Evolutionary conservation across 768 basidiomycete species (phyloP).

Genomic region (Pleurotus citrinopileatus): DNA sequence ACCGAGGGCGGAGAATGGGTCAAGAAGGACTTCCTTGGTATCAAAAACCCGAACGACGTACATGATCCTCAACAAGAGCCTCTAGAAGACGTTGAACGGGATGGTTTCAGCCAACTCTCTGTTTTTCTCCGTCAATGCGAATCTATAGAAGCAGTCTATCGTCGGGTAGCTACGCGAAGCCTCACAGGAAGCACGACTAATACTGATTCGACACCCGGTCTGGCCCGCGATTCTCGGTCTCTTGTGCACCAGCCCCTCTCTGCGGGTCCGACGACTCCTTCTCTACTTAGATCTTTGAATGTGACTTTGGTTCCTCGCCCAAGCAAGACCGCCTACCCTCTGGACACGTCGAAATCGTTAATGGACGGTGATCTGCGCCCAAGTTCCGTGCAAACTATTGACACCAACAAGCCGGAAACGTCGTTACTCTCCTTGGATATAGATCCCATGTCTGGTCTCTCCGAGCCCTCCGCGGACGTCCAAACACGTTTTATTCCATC

Average conservation of each 20-base stretch:
- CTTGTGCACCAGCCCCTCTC: neutral
- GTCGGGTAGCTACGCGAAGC: neutral
- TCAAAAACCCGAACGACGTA: conserved; percentile 14
- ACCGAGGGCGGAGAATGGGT: conserved; percentile 36
- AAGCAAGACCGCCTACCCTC: conserved; percentile 2
- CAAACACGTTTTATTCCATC: conserved; percentile 38
- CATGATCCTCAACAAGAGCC: neutral
- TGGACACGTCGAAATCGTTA: neutral
- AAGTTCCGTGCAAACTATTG: neutral
- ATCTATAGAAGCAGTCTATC: neutral
- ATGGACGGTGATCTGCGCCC: neutral
- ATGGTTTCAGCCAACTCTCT: conserved; percentile 18
- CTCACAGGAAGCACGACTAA: neutral
- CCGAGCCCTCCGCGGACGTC: conserved; percentile 10
- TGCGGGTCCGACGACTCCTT: neutral
- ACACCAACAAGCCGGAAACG: neutral
- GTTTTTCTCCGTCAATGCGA: conserved; percentile 9
- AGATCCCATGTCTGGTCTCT: neutral
- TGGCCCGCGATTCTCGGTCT: neutral
- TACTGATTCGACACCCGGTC: neutral
- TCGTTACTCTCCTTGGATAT: neutral
- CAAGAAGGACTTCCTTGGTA: conserved; percentile 26
- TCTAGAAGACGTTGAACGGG: conserved; percentile 24
- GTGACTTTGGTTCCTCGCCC: conserved; percentile 12
- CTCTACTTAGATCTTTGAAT: neutral